Base-by-base conservation (phyloP, 177 flowering plant genomes). In the Vitis hybrid region DNA sequence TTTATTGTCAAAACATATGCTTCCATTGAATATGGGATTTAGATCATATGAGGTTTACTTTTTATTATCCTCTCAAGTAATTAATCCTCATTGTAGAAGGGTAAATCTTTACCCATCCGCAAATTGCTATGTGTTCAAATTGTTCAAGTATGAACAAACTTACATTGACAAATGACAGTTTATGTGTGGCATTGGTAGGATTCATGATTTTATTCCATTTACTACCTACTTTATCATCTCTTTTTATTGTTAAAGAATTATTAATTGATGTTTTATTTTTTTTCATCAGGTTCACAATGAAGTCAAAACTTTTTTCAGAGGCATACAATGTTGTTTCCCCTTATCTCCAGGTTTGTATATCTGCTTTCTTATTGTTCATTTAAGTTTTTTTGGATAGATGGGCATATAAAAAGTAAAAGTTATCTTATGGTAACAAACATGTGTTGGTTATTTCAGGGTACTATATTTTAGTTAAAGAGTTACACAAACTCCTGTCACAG, bases 341-440 rank as follows among this genome's bases (percentile, higher is more conserved):
- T 53, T 83, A 82, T 64, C 82, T 92, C 74, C 97, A 92, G 96
- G 98, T 92, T 64, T 60, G 75, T 73, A 20, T 15, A 31, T 49
- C 45, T 22, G 56, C 4, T 50, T 64, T 51, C 8, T 22, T 70
- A 50, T 63, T 72, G 20, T 49, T 57, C 15, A 19, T 65, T 20
- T 60, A 16, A 29, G 0, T 55, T 10, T n/a, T 22, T 19, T 53
- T 18, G 26, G 20, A 48, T 16, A 45, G 10, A 9, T 15, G 18
- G 0, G 16, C 4, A 45, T 61, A 56, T 10, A 18, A 12, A 2
- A 22, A 60, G 11, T 0, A 3, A 14, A 14, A 55, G 0, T 15
- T 55, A 8, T 55, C 18, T 55, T 15, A 14, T 55, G 57, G 16
- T 15, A 49, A 15, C 26, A 64, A 10, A 2, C 53, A 48, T 64